Base-by-base conservation (phyloP, 495 filamentous ascomycete genomes). In the Rhypophila decipiens region DNA sequence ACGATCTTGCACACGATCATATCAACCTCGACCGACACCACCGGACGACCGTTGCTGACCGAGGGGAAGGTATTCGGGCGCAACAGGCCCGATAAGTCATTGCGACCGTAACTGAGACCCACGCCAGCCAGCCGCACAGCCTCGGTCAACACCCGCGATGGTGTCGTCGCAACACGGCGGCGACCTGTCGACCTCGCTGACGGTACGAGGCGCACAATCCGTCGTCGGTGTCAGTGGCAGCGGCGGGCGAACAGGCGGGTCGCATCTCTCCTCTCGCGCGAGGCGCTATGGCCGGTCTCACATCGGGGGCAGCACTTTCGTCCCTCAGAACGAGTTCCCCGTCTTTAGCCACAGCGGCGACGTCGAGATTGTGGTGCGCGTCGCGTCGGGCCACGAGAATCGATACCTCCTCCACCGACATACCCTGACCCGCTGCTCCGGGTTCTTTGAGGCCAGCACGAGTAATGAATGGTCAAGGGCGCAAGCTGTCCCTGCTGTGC, bases 371-470 rank as follows among this genome's bases (percentile, higher is more conserved):
- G 58, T 91, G 33, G 82, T 95, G 49, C 73, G 76, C 49, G 65
- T 64, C 34, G 80, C 76, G 18, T 82, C 79, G 41, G 74, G 81
- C 31, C 82, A 85, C 51, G 86, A 90, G 65, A 83, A 82, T 60
- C 78, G 86, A 20, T 96, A 95, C 60, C 76, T 95, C 33, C 77
- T 96, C 17, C 90, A 96, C 65, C 77, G 83, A 34, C 70, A 95
- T 55, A 94, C 90, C 21, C 66, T 96, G 53, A 79, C 85, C 29
- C 85, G 93, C 68, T 91, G 86, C 57, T 94, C 89, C 11, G 89
- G 88, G 1, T 95, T 94, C 68, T 96, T 95, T 66, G 87, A 94
- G 67, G 86, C 88, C 24, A 87, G 87, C 58, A 91, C 86, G 21
- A 88, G 82, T 51, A 83, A 87, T 51, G 86, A 90, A 64, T 96